Base-by-base conservation (phyloP, 2,329 filamentous ascomycete species). In the Chrysoporthe puriensis region DNA sequence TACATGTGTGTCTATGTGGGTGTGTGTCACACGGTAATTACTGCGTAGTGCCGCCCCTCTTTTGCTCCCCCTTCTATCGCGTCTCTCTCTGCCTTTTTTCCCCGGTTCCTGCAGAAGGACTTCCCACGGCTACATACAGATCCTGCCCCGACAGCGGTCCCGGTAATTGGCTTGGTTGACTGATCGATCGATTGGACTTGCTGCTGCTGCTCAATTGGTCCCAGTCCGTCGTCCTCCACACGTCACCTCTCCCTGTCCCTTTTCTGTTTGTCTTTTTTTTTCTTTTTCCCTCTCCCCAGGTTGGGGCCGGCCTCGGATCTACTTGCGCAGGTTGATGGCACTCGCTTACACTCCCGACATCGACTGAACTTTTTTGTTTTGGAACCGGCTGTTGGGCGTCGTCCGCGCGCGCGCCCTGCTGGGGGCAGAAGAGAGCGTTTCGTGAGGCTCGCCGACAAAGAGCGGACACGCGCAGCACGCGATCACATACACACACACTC, bases 281-380 rank as follows among this genome's bases (percentile, higher is more conserved):
- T 4, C 14, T 44, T 7, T 58, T 32, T 56, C 5, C 16, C 14
- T 5, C 32, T 8, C 54, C 14, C 14, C 32, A 40, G 56, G 16
- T 21, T 40, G 14, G n/a, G 56, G 4, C 26, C 36, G 14, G 8
- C 36, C 34, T 42, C 34, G 36, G 32, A 16, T 42, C 26, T 21
- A 42, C n/a, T 42, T 26, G 26, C 26, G 8, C 40, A 42, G 18
- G 36, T 60, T n/a, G 57, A 60, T 60, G 57, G 34, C 57, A 60
- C 40, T 60, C 57, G 57, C 36, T 60, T 60, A 26, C 21, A 60
- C 36, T 60, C 57, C 26, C 21, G 36, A 60, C 57, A 43, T 60
- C 57, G 40, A 40, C 57, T 60, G n/a, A 54, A 32, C 8, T 21
- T n/a, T 60, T 60, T 42, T 21, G n/a, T n/a, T 13, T 26, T 44